phyloP scores from a whole-genome alignment of 2,329 filamentous ascomycete genomes.

The Claviceps quebecensis region DNA sequence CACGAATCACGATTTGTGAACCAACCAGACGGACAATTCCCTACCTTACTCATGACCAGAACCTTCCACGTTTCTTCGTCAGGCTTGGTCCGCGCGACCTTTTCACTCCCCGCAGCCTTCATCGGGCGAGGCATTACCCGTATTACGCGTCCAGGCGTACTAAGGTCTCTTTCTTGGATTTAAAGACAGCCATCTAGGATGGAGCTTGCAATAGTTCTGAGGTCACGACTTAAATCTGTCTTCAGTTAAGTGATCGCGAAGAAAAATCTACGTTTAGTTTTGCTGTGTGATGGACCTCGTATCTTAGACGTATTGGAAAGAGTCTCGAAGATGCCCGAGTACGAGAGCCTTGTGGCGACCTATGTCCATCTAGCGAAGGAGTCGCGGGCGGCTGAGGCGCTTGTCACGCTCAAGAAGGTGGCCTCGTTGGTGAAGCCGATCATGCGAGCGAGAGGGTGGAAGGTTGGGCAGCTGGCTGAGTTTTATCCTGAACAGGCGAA shows the following conservation, averaged over 20 bases:
- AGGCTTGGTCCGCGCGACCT: neutral
- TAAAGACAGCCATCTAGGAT: neutral
- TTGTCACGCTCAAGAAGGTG: constrained; percentile 58
- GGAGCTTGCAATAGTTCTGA: neutral
- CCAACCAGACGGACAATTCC: too few relatives aligned
- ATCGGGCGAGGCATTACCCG: constrained; percentile 1
- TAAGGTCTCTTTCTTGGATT: neutral
- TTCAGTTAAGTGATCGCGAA: neutral
- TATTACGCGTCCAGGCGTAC: constrained; percentile 1
- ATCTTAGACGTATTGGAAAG: neutral
- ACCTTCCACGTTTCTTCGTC: constrained; percentile 28
- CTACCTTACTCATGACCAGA: constrained; percentile 32
- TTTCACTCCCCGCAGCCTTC: neutral
- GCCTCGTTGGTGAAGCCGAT: constrained; percentile 88
- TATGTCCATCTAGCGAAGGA: constrained; percentile 36
- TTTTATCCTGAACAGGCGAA: constrained; percentile 67
- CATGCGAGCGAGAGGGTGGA: constrained; percentile 78
- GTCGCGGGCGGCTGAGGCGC: constrained; percentile 33
- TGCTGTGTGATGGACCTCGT: too few relatives aligned
- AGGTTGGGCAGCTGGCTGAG: constrained; percentile 64
- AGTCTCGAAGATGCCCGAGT: constrained; percentile 7
- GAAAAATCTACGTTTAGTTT: neutral
- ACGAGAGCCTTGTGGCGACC: constrained; percentile 29
- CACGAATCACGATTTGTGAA: too few relatives aligned
- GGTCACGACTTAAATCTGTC: neutral